These are phyloP conservation scores for Fusarium sp. DNA, from an alignment of 2,329 filamentous ascomycete species.

Conservation along the genomic window DNA sequence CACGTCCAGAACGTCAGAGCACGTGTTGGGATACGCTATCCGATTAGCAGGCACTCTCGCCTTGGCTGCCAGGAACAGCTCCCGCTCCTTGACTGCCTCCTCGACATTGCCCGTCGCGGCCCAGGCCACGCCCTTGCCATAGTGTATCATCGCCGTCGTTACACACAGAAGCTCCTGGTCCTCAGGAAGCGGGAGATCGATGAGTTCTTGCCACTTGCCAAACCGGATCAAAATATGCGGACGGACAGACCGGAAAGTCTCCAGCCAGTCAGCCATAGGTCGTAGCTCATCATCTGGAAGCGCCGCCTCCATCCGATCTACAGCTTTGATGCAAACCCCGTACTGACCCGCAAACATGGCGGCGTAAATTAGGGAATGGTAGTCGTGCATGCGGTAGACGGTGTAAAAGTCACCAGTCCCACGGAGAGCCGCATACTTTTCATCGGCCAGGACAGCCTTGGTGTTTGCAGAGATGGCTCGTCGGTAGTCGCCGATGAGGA, in stretches of 20 bases:
- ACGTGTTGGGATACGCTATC: slow-evolving; percentile 76
- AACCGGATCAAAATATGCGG: slow-evolving; percentile 79
- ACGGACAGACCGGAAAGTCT: slow-evolving; percentile 73
- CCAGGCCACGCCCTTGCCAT: slow-evolving; percentile 75
- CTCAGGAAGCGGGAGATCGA: slow-evolving; percentile 64
- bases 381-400: slow-evolving; percentile 78
- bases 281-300: slow-evolving; percentile 65
- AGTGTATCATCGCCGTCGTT: slow-evolving; percentile 75
- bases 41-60: slow-evolving; percentile 65
- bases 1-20: slow-evolving; percentile 70
- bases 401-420: slow-evolving; percentile 78
- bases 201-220: slow-evolving; percentile 75
- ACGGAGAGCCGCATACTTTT: slow-evolving; percentile 68
- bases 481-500: slow-evolving; percentile 77
- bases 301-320: slow-evolving; percentile 66
- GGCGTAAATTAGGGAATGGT: slow-evolving; percentile 79
- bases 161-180: slow-evolving; percentile 72
- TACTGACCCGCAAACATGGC: slow-evolving; percentile 80
- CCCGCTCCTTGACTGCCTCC: slow-evolving; percentile 63
- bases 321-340: slow-evolving; percentile 69
- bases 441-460: slow-evolving; percentile 73
- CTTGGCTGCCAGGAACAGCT: slow-evolving; percentile 62
- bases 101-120: slow-evolving; percentile 67
- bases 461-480: slow-evolving; percentile 70
- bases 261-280: slow-evolving; percentile 81